Percentiles rank a stretch among this genome's conserved stretches.
These are phyloP conservation scores for Tetracladium setigerum DNA, from an alignment of 495 filamentous ascomycete species.

Conservation along the genomic window DNA sequence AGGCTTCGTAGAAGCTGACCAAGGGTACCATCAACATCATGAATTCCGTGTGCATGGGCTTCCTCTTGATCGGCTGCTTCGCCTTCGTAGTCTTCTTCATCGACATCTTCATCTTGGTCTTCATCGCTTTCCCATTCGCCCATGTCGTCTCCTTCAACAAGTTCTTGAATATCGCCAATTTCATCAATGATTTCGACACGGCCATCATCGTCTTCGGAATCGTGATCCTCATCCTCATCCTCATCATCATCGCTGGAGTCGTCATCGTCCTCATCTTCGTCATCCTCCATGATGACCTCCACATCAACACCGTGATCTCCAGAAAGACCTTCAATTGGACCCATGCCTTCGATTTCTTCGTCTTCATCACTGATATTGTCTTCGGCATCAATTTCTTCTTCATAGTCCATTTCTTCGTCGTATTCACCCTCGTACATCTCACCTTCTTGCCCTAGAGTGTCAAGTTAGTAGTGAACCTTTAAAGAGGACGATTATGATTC, in stretches of 20 bases:
- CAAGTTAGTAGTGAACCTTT: slow-evolving; percentile 21
- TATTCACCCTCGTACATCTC: slow-evolving; percentile 82
- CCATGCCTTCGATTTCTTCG: slow-evolving; percentile 73
- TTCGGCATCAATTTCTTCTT: slow-evolving; percentile 79
- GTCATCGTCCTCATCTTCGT: slow-evolving; percentile 54
- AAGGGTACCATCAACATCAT: slow-evolving; percentile 23
- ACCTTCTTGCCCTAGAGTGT: slow-evolving; percentile 44
- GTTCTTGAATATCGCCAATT: slow-evolving; percentile 32
- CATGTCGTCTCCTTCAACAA: slow-evolving; percentile 39
- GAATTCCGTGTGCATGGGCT: slow-evolving; percentile 15
- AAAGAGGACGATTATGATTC: slow-evolving; percentile 3
- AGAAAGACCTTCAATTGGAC: slow-evolving; percentile 74
- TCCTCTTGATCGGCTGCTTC: slow-evolving; percentile 39
- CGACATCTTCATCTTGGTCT: slow-evolving; percentile 31
- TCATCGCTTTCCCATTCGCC: slow-evolving; percentile 51
- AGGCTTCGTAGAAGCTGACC: slow-evolving; percentile 31
- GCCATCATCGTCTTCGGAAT: slow-evolving; percentile 40
- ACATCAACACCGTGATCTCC: slow-evolving; percentile 72
- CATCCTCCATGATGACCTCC: slow-evolving; percentile 77
- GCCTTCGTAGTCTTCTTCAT: slow-evolving; percentile 39
- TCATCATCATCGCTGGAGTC: slow-evolving; percentile 60
- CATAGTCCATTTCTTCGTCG: slow-evolving; percentile 88
- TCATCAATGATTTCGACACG: slow-evolving; percentile 51
- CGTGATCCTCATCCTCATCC: slow-evolving; percentile 45
- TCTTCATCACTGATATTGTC: slow-evolving; percentile 91